These are phyloP conservation scores for Leccinum truebloodii DNA, from an alignment of 768 basidiomycete genomes.

Conservation along the genomic window DNA sequence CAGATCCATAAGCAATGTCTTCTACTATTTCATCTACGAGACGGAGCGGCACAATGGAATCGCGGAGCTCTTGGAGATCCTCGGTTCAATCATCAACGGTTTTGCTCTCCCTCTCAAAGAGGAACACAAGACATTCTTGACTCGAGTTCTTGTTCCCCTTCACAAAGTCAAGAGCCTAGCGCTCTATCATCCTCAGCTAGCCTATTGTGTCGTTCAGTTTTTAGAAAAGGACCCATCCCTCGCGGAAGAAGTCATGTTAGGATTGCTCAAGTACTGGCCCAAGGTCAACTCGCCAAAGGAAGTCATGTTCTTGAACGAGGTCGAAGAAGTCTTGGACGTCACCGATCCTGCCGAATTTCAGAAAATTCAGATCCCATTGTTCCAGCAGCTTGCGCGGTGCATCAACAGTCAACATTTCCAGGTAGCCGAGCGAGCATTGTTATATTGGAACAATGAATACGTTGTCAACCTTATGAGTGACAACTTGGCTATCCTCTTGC, in stretches of 20 bases:
- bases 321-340: constrained; percentile 98
- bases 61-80: constrained; percentile 95
- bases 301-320: constrained; percentile 99
- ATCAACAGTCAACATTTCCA: constrained; percentile 99
- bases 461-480: constrained; percentile 99
- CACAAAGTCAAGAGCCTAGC: constrained; percentile 99
- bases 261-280: constrained; percentile 97
- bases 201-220: constrained; percentile 99
- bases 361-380: constrained; percentile 91
- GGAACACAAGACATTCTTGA: constrained; percentile 97
- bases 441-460: constrained; percentile 99
- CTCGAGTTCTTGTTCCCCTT: constrained; percentile 88
- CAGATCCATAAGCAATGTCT: constrained; percentile 98
- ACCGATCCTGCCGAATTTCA: constrained; percentile 96
- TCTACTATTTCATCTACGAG: constrained; percentile 99
- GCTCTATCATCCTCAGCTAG: constrained; percentile 97
- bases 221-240: constrained; percentile 92
- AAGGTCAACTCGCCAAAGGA: constrained; percentile 99
- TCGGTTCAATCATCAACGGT: constrained; percentile 99
- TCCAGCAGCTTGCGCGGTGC: constrained; percentile 93
- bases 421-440: constrained; percentile 93
- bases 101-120: constrained; percentile 98
- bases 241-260: constrained; percentile 94
- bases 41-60: constrained; percentile 99
- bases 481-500: constrained; percentile 83